Conservation (phyloP, 345 rosid genomes). For the Excoecaria agallocha region DNA sequence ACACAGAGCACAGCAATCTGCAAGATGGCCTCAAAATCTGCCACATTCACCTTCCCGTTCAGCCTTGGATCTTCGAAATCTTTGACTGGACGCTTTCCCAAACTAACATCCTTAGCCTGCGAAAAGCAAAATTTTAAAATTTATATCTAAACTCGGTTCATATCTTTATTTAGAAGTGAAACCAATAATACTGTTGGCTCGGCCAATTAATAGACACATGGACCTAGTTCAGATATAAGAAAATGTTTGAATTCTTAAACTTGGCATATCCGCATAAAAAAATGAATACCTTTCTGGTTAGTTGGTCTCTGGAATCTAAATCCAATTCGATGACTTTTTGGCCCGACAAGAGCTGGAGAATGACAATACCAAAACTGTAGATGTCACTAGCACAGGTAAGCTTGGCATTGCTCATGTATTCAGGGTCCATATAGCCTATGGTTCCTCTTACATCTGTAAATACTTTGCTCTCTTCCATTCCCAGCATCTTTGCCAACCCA, state of each 20-base stretch:
- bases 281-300: constrained; percentile 52
- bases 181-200: too few relatives aligned
- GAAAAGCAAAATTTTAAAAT: not conserved
- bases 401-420: constrained; percentile 67
- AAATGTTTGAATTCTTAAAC: too few relatives aligned
- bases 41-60: constrained; percentile 32
- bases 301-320: constrained; percentile 61
- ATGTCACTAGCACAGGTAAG: constrained; percentile 64
- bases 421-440: constrained; percentile 72
- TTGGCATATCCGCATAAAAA: not conserved
- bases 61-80: constrained; percentile 54
- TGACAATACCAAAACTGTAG: constrained; percentile 66
- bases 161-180: too few relatives aligned
- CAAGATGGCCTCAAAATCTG: constrained; percentile 47
- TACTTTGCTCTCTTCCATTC: constrained; percentile 70
- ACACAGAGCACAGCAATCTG: constrained; percentile 50
- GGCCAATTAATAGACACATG: too few relatives aligned
- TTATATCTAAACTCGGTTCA: not conserved
- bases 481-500: constrained; percentile 62
- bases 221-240: too few relatives aligned
- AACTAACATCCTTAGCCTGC: constrained; percentile 51
- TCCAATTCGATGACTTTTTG: constrained; percentile 59
- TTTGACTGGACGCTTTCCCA: constrained; percentile 38
- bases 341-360: constrained; percentile 61
- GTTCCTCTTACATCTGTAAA: constrained; percentile 80